Evolutionary conservation across 148 eudicot species (phyloP).

Genomic region (Heliosperma pusillum): DNA sequence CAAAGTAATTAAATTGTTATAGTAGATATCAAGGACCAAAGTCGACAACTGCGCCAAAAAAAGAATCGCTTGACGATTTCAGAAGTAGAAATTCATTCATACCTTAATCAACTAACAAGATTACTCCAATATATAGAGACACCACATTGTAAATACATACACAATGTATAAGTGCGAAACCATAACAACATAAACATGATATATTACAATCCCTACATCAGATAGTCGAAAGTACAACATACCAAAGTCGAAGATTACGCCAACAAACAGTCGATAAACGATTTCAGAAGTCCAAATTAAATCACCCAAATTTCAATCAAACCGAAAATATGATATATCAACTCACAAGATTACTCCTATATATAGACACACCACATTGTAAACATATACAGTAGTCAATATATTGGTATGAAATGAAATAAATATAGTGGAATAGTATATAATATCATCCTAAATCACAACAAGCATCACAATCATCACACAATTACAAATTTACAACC

Average conservation of each 20-base stretch:
- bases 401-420: conserved; percentile 6
- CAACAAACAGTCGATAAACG: not conserved
- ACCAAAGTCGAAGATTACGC: not conserved
- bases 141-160: not conserved
- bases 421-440: conserved; percentile 10
- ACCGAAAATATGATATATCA: not conserved
- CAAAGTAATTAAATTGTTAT: not conserved
- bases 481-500: not conserved
- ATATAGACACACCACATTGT: not conserved
- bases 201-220: too few species aligned
- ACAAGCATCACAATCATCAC: not conserved
- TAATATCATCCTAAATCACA: not conserved
- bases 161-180: not conserved
- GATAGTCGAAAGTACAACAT: not conserved
- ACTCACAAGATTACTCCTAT: conserved; percentile 8
- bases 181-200: too few species aligned
- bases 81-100: not conserved
- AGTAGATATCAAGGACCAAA: not conserved
- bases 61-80: not conserved
- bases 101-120: conserved; percentile 1
- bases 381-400: not conserved
- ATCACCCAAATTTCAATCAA: not conserved
- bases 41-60: too few species aligned
- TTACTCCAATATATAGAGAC: not conserved
- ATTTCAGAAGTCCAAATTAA: not conserved